Percentiles rank a stretch among this genome's conserved stretches.
These are phyloP conservation scores for Rhizopogon roseolus DNA, from an alignment of 768 basidiomycete species.

Conservation along the genomic window DNA sequence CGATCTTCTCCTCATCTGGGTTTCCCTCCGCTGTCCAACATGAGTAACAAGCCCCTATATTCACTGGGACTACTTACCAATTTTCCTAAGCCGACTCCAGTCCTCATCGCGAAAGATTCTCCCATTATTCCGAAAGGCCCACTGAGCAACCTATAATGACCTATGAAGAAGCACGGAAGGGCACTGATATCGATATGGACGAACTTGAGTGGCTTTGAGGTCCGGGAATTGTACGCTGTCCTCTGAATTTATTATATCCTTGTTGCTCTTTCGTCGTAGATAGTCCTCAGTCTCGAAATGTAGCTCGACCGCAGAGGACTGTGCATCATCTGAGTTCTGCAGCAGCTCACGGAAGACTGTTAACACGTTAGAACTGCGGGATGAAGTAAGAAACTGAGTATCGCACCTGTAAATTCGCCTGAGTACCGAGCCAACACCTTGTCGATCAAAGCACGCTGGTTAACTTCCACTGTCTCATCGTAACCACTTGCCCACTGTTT, in stretches of 20 bases:
- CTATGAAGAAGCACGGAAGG: background rate
- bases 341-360: conserved; percentile 77
- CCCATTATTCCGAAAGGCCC: conserved; percentile 89
- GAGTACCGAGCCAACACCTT: conserved; percentile 95
- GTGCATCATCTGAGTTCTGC: conserved; percentile 95
- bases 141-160: conserved; percentile 59
- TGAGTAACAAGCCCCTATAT: background rate
- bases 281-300: conserved; percentile 65
- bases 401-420: conserved; percentile 80
- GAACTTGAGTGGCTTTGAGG: conserved; percentile 56
- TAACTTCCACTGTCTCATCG: conserved; percentile 85
- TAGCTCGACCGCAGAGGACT: conserved; percentile 70
- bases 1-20: conserved; percentile 92
- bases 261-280: conserved; percentile 27
- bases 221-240: conserved; percentile 42
- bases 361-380: background rate
- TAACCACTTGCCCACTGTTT: conserved; percentile 52
- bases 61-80: conserved; percentile 41
- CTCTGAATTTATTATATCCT: conserved; percentile 7
- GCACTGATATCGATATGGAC: background rate
- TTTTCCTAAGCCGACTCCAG: conserved; percentile 87
- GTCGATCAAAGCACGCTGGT: conserved; percentile 94
- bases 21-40: conserved; percentile 73
- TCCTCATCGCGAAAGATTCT: conserved; percentile 78
- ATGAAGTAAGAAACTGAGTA: background rate